Percentiles rank a stretch among this genome's conserved stretches.
phyloP scores from a whole-genome alignment of 2,329 filamentous ascomycete species.

The Fusarium xyrophilum region DNA sequence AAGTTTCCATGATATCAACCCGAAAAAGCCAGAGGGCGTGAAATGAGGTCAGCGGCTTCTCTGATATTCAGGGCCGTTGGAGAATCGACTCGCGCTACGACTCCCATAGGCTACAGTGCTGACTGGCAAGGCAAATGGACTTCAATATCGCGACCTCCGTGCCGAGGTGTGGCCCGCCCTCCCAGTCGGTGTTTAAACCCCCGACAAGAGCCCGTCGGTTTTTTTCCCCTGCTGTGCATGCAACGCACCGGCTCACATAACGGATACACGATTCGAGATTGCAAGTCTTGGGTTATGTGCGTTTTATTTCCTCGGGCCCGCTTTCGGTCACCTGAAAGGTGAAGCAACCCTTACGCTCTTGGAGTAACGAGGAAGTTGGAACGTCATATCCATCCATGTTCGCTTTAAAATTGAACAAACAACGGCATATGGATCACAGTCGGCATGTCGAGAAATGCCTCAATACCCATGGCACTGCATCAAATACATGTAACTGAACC shows the following conservation, averaged over 20 bases:
- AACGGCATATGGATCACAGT: conserved; percentile 24
- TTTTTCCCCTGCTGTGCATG: neutral
- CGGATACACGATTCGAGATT: neutral
- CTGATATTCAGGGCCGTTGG: neutral
- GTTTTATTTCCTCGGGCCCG: neutral
- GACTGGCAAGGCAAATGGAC: neutral
- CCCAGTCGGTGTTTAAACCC: conserved; percentile 24
- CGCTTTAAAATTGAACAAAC: neutral
- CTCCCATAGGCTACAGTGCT: neutral
- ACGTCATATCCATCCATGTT: conserved; percentile 12
- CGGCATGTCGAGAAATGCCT: conserved; percentile 36
- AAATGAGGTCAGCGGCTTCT: conserved; percentile 21
- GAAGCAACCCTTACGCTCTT: neutral
- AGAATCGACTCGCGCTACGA: conserved; percentile 1
- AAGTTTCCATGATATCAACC: neutral
- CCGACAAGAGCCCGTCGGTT: conserved; percentile 14
- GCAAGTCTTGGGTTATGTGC: neutral
- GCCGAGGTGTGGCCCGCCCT: conserved; percentile 20
- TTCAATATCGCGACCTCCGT: conserved; percentile 29
- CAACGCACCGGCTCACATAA: neutral
- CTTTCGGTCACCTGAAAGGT: neutral
- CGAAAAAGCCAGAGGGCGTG: neutral
- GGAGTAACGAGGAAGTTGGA: neutral
- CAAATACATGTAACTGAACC: neutral
- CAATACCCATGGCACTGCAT: conserved; percentile 8